A percentile compares a stretch with the other conserved stretches of the same genome.
These are phyloP conservation scores for Penicillium egyptiacum DNA, from an alignment of 495 filamentous ascomycete species.

Conservation along the genomic window DNA sequence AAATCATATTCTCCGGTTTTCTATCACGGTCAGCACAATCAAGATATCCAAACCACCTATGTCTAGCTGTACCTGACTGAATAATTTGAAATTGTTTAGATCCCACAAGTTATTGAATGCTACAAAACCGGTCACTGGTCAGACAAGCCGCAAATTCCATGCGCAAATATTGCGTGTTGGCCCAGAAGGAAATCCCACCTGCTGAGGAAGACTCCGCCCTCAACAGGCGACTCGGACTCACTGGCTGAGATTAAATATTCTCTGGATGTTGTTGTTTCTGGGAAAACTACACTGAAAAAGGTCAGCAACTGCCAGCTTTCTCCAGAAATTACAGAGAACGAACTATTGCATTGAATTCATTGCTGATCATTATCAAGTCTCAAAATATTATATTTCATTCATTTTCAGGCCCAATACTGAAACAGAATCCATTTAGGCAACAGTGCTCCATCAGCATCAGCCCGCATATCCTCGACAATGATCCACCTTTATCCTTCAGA, in stretches of 20 bases:
- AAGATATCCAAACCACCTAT: background rate
- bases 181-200: background rate
- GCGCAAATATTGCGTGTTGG: background rate
- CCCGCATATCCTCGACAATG: background rate
- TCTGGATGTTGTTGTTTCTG: background rate
- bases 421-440: background rate
- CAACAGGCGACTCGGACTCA: background rate
- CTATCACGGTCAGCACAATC: background rate
- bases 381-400: background rate
- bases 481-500: background rate
- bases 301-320: background rate
- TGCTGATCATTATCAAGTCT: slow-evolving; percentile 1
- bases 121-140: background rate
- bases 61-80: background rate
- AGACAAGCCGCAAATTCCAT: background rate
- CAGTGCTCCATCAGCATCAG: background rate
- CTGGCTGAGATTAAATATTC: background rate
- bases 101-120: slow-evolving; percentile 4
- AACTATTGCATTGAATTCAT: background rate
- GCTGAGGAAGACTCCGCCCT: background rate
- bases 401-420: background rate
- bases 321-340: too few species aligned
- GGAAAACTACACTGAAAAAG: background rate
- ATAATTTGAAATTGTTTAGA: background rate
- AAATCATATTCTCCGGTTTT: background rate